Evolutionary conservation across 2,329 filamentous ascomycete species (phyloP).

Genomic region (Beauveria bassiana): DNA sequence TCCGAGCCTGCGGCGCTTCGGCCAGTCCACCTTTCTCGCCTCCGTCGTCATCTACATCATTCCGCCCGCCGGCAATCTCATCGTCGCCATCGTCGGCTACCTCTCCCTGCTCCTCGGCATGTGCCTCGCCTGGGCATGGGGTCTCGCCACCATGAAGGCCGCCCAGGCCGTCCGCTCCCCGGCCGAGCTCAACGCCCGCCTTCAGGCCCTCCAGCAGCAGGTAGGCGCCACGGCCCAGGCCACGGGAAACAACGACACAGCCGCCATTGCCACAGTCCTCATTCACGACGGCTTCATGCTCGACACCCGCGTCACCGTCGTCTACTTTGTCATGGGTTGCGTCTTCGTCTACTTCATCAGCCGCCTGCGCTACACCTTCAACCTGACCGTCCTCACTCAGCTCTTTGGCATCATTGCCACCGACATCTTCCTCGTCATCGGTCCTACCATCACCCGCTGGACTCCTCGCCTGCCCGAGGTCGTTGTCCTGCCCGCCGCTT

Average conservation of each 20-base stretch:
- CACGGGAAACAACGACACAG: slow-evolving; percentile 15
- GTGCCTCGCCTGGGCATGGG: slow-evolving; percentile 42
- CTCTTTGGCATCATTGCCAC: slow-evolving; percentile 39
- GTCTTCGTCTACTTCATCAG: slow-evolving; percentile 37
- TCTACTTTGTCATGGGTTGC: slow-evolving; percentile 30
- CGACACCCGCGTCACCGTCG: slow-evolving; percentile 35
- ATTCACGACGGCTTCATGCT: slow-evolving; percentile 39
- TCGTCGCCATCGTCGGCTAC: slow-evolving; percentile 35
- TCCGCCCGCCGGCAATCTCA: slow-evolving; percentile 37
- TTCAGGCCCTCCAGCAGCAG: slow-evolving; percentile 26
- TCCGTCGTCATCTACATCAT: slow-evolving; percentile 34
- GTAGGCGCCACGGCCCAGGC: slow-evolving; percentile 26
- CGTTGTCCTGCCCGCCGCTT: slow-evolving; percentile 37
- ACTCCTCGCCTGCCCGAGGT: slow-evolving; percentile 28
- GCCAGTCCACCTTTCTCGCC: slow-evolving; percentile 38
- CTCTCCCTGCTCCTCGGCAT: slow-evolving; percentile 38
- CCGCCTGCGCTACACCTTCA: slow-evolving; percentile 35
- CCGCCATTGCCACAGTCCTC: slow-evolving; percentile 21
- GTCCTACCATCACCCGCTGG: slow-evolving; percentile 34
- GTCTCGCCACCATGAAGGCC: slow-evolving; percentile 39
- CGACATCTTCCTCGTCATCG: slow-evolving; percentile 37
- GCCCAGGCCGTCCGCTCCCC: slow-evolving; percentile 34
- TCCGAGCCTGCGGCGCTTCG: slow-evolving; percentile 32
- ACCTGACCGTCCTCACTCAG: slow-evolving; percentile 36
- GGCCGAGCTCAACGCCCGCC: slow-evolving; percentile 26